These are phyloP conservation scores for Rhizopus arrhizus DNA, from an alignment of 371 early-diverging fungal species.

Conservation along the genomic window DNA sequence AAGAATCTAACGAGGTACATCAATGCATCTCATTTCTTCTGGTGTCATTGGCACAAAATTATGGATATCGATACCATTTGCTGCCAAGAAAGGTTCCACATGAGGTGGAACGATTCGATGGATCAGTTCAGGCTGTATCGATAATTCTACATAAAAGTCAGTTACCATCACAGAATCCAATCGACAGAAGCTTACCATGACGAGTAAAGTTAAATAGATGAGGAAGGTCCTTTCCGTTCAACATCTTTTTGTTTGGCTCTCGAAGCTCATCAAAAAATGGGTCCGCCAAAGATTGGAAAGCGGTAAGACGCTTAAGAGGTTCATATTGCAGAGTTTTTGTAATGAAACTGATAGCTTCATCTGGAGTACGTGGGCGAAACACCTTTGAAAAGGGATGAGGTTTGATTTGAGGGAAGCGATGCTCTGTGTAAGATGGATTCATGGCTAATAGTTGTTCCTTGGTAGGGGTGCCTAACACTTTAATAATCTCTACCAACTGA, in stretches of 20 bases:
- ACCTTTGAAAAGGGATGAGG: constrained; percentile 89
- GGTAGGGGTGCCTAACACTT: constrained; percentile 98
- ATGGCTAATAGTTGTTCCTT: constrained; percentile 93
- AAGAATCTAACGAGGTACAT: constrained; percentile 17
- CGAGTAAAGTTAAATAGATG: constrained; percentile 88
- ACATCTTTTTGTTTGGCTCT: constrained; percentile 75
- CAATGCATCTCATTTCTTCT: constrained; percentile 36
- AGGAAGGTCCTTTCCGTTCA: constrained; percentile 82
- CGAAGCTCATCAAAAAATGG: constrained; percentile 97
- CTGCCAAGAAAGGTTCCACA: constrained; percentile 51
- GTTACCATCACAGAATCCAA: background rate
- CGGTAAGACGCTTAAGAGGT: constrained; percentile 88
- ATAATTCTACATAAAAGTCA: constrained; percentile 36
- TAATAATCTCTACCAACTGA: constrained; percentile 99
- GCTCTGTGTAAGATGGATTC: constrained; percentile 97
- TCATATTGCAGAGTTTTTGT: constrained; percentile 92
- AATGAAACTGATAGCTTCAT: constrained; percentile 89
- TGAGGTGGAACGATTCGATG: constrained; percentile 67
- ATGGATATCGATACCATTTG: constrained; percentile 52
- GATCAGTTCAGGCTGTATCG: constrained; percentile 59
- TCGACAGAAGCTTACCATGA: constrained; percentile 59
- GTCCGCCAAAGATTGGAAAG: constrained; percentile 94
- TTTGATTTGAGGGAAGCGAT: constrained; percentile 97
- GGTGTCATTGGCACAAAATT: constrained; percentile 45
- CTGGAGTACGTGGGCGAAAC: constrained; percentile 81